Percentiles rank a stretch among this genome's conserved stretches.
These are phyloP conservation scores for Quercus aquifolioides DNA, from an alignment of 306 rosid genomes.

Conservation along the genomic window DNA sequence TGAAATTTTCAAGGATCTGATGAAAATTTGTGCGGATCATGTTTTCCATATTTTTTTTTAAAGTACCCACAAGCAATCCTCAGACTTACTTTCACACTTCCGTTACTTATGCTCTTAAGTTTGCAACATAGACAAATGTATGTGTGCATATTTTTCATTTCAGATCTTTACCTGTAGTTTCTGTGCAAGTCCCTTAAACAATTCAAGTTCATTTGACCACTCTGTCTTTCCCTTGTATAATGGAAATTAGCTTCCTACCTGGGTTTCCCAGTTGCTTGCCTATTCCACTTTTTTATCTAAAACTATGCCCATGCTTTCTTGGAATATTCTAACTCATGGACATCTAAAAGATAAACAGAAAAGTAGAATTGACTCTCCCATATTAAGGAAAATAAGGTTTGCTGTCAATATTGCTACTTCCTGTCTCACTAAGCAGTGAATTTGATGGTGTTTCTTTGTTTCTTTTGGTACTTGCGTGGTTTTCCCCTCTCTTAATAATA, in stretches of 20 bases:
- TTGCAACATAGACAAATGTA: not conserved
- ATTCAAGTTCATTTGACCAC: too few relatives aligned
- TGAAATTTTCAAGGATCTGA: not conserved
- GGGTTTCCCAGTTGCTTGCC: not conserved
- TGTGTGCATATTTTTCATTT: too few relatives aligned
- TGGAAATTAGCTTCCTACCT: not conserved
- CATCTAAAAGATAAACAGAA: not conserved
- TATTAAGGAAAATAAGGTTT: not conserved
- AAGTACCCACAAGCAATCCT: too few relatives aligned
- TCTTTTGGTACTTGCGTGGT: not conserved
- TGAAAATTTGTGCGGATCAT: too few relatives aligned
- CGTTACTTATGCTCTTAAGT: not conserved
- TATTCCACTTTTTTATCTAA: not conserved
- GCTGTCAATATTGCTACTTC: not conserved
- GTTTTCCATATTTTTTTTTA: too few relatives aligned
- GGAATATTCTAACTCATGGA: not conserved
- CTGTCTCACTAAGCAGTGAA: not conserved
- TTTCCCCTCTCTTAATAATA: not conserved
- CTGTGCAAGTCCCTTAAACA: too few relatives aligned
- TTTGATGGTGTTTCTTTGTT: slow-evolving; percentile 6
- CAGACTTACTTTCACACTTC: not conserved
- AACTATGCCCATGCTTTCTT: not conserved
- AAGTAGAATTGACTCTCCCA: not conserved
- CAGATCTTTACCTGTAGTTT: too few relatives aligned
- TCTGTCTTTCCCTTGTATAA: too few relatives aligned